Evolutionary conservation across 2,329 filamentous ascomycete genomes (phyloP), one percentile per base, ranked within the genome.

Genomic region (Lasiodiplodia hormozganensis): DNA sequence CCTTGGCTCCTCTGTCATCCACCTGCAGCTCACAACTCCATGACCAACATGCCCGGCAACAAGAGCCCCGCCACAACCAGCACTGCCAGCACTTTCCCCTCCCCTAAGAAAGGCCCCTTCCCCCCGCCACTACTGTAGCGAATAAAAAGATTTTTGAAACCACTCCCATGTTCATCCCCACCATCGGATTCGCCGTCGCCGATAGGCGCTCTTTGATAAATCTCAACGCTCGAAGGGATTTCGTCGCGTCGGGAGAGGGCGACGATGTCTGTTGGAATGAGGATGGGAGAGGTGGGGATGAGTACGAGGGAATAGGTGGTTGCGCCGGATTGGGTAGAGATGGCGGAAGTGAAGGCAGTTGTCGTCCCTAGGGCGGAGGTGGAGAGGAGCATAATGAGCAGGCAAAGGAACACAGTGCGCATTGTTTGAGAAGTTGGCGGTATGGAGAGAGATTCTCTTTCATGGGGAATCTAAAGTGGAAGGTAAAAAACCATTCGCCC

Each of bases 41-140:
- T 16, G 18, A 62, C 40, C 40, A 62, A 49, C 58, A 11, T 25
- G 18, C 23, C 25, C 25, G 58, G 58, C 58, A 62, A 40, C 3
- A 51, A 25, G 4, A 62, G 11, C 58, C 40, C 40, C 16, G 2
- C 40, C 10, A 62, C 5, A 6, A 62, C 25, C 25, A 62, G 18
- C 25, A 62, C 58, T 16, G 8, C 58, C 16, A 51, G 7, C 40
- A 62, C 25, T 40, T 49, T 62, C 3, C 58, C 58, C 40, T 62
- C 58, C 7, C 40, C 40, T 10, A 34, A 12, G 28, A 49, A 49
- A 18, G 49, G 5, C 7, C 25, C 25, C 12, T 6, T 6, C 31
- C 31, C 8, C 8, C 14, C 31, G 38, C 57, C 40, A 5, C 38
- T 23, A 16, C 40, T 23, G 38, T 34, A 34, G 31, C 31, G 31